Evolutionary conservation across 2,329 filamentous ascomycete genomes (phyloP).

Genomic region (Aspergillus pseudoviridinutans): DNA sequence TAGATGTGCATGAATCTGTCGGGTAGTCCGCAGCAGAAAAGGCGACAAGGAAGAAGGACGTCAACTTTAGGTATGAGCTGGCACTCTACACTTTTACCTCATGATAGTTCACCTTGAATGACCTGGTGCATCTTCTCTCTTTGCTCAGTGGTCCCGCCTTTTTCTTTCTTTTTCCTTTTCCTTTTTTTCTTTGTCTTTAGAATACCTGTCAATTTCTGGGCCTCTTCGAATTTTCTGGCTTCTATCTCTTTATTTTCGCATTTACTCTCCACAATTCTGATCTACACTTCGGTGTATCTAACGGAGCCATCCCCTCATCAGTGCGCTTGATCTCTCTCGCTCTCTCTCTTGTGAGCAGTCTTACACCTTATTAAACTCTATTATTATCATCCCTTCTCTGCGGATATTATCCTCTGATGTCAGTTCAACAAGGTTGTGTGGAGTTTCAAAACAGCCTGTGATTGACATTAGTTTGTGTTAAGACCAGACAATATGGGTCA

Average conservation of each 20-base stretch:
- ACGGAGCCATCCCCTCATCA: neutral
- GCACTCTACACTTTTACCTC: neutral
- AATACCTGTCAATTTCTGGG: neutral
- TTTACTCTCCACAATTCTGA: neutral
- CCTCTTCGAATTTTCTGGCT: neutral
- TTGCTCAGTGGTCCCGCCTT: conserved; percentile 1
- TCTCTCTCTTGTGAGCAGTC: neutral
- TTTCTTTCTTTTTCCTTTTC: conserved; percentile 6
- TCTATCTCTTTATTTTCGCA: neutral
- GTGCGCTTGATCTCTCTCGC: neutral
- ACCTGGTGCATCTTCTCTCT: neutral
- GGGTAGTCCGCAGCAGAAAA: conserved; percentile 10
- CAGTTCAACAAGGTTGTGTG: neutral
- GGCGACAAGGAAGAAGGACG: neutral
- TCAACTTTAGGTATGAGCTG: neutral
- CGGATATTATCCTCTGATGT: neutral
- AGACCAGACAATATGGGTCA: conserved; percentile 20
- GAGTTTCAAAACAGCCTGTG: neutral
- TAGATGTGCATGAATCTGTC: conserved; percentile 8
- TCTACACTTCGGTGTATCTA: neutral
- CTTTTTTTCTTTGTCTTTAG: neutral
- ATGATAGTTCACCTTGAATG: neutral
- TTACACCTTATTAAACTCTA: neutral
- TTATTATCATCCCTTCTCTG: neutral
- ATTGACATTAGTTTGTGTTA: conserved; percentile 1